Base-by-base conservation (phyloP, 768 basidiomycete genomes). In the Baorangia bicolor region DNA sequence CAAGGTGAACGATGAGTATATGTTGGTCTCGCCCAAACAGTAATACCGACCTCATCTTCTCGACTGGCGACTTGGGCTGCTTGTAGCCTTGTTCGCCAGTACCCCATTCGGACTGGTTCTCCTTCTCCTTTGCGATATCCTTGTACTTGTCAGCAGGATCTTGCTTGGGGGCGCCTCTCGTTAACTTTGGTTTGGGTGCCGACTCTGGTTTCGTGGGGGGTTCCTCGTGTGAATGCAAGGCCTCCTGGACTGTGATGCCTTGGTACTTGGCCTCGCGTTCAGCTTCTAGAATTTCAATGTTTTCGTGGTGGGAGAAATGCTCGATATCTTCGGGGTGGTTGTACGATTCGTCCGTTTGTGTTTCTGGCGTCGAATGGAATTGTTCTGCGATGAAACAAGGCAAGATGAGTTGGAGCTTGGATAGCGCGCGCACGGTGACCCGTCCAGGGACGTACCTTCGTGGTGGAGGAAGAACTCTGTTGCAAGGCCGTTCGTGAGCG, bases 291-390 rank as follows among this genome's bases (percentile, higher is more conserved):
- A 69, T 81, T 67, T 98, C 96, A 56, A 98, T 98, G 5, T 73
- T 64, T 61, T 90, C 91, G 69, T 98, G 96, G 50, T 92, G 85
- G 27, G 85, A 79, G 67, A 98, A 98, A 68, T 99, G 96, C 64
- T 95, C 94, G 43, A 88, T 53, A 70, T 94, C 93, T 73, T 98
- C 97, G 1, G 94, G 89, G 70, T 99, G 97, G 56, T 68, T 88
- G 74, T 98, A 99, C 0, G 94, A 81, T 62, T 93, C 92, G 68
- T 98, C 95, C 0, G 94, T 94, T 72, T 98, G 97, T 0, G 96
- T 98, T 69, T 98, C 97, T 0, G 94, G 95, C 34, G 96, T 98
- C 28, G 86, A 88, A 74, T 99, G 97, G 78, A 81, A 97, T 73
- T 92, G 75, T 75, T 98, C 92, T 92, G 23, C 14, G 11, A 23